phyloP scores from a whole-genome alignment of 169 alveolate genomes.

The Plasmodium sp. region DNA sequence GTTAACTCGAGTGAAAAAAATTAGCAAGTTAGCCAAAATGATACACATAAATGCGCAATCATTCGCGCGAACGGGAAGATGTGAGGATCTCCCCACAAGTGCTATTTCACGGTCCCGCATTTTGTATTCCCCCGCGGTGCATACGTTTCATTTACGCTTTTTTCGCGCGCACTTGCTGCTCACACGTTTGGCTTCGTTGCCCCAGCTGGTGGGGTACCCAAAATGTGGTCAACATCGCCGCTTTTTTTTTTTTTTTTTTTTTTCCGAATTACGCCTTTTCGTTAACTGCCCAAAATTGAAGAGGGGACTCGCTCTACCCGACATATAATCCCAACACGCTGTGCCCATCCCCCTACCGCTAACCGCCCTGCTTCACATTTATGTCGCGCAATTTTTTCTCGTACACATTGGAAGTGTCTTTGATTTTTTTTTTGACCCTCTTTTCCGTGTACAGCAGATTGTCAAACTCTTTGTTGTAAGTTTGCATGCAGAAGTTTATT shows the following conservation, averaged over 20 bases:
- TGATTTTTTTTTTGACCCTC: conserved; percentile 53
- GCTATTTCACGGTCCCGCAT: neutral
- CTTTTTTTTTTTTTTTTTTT: neutral
- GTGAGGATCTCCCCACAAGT: neutral
- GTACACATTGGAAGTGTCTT: conserved; percentile 55
- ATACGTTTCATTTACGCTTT: neutral
- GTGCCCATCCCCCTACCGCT: neutral
- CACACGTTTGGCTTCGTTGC: neutral
- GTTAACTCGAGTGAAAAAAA: neutral
- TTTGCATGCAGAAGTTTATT: conserved; percentile 16
- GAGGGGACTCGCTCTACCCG: neutral
- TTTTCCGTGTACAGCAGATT: conserved; percentile 33
- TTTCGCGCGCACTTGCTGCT: neutral
- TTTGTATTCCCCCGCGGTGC: neutral
- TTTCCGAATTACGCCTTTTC: neutral
- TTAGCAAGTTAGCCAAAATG: neutral
- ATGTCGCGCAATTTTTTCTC: conserved; percentile 64
- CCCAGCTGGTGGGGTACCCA: neutral
- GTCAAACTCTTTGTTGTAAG: conserved; percentile 52
- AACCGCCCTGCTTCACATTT: conserved; percentile 14
- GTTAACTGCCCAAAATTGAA: neutral
- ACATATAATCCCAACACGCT: neutral
- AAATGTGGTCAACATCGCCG: neutral
- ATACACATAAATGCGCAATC: neutral
- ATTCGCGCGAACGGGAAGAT: neutral